phyloP scores from a whole-genome alignment of 139 green algal genomes.

The Pleodorina starrii region DNA sequence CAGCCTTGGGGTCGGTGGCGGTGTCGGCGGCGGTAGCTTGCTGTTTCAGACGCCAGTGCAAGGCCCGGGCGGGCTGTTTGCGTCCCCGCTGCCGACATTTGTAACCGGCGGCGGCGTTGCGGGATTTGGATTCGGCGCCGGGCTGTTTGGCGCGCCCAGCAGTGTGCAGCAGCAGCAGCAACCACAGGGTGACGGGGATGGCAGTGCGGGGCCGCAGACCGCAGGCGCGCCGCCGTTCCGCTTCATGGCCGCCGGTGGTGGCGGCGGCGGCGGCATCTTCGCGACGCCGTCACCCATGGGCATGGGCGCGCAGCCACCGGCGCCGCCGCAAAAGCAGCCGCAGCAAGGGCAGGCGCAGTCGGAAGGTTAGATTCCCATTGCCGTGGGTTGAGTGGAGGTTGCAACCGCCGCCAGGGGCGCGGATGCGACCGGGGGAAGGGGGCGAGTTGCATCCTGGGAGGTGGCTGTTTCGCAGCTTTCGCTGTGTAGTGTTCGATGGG shows the following conservation, averaged over 20 bases:
- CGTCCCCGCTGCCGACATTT: constrained; percentile 16
- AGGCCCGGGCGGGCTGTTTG: constrained; percentile 16
- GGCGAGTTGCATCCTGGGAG: too few relatives aligned
- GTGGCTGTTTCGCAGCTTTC: too few relatives aligned
- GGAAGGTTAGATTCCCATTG: too few relatives aligned
- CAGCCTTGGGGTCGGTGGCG: background rate
- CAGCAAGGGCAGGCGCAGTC: background rate
- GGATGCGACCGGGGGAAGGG: too few relatives aligned
- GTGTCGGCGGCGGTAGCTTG: background rate
- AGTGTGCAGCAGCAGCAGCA: background rate
- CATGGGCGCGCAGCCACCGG: constrained; percentile 45
- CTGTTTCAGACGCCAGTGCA: constrained; percentile 30
- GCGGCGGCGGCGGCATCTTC: constrained; percentile 45
- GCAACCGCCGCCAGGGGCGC: too few relatives aligned
- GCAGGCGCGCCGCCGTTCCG: background rate
- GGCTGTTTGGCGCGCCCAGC: background rate
- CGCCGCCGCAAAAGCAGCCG: constrained; percentile 40
- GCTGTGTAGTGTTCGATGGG: too few relatives aligned
- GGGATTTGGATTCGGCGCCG: background rate
- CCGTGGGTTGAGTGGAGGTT: too few relatives aligned
- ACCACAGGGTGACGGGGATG: background rate
- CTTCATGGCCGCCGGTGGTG: background rate
- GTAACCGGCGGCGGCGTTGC: background rate
- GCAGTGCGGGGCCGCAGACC: background rate
- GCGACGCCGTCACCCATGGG: constrained; percentile 54